Conservation (phyloP, 1,139 yeast genomes). For the Meyerozyma guilliermondii region DNA sequence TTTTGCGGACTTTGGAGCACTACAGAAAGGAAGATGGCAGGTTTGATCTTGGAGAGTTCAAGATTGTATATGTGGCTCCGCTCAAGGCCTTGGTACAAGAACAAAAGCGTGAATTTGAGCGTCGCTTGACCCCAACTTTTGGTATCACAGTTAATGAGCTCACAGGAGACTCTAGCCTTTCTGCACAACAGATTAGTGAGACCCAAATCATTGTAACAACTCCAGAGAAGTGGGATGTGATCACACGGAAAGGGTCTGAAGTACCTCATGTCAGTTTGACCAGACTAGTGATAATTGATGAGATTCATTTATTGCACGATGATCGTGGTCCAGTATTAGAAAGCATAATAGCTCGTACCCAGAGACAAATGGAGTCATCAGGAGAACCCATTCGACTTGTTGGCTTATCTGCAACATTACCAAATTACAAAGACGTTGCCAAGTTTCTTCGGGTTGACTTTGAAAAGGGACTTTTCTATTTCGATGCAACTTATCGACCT, state of each 20-base stretch:
- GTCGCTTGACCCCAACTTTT: constrained; percentile 55
- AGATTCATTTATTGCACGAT: constrained; percentile 88
- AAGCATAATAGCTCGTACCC: constrained; percentile 73
- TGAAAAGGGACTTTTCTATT: constrained; percentile 60
- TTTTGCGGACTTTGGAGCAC: constrained; percentile 57
- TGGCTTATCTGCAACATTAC: constrained; percentile 92
- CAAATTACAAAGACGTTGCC: constrained; percentile 87
- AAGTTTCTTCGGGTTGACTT: constrained; percentile 67
- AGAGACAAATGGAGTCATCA: constrained; percentile 42
- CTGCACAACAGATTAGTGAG: constrained; percentile 68
- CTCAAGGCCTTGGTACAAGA: constrained; percentile 95
- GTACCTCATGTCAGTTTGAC: constrained; percentile 55
- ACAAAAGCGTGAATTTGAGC: constrained; percentile 81
- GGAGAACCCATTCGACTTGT: constrained; percentile 57
- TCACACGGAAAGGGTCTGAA: constrained; percentile 72
- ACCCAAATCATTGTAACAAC: constrained; percentile 90
- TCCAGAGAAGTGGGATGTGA: constrained; percentile 96
- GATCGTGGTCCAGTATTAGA: constrained; percentile 95
- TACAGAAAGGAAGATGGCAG: constrained; percentile 46
- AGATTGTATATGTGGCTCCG: constrained; percentile 90
- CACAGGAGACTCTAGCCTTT: constrained; percentile 84
- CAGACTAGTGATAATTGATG: constrained; percentile 80
- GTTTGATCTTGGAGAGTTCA: constrained; percentile 53
- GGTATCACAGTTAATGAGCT: constrained; percentile 79
- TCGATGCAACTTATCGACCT: constrained; percentile 82